Conservation (phyloP, 306 rosid species). For the Ammopiptanthus mongolicus region DNA sequence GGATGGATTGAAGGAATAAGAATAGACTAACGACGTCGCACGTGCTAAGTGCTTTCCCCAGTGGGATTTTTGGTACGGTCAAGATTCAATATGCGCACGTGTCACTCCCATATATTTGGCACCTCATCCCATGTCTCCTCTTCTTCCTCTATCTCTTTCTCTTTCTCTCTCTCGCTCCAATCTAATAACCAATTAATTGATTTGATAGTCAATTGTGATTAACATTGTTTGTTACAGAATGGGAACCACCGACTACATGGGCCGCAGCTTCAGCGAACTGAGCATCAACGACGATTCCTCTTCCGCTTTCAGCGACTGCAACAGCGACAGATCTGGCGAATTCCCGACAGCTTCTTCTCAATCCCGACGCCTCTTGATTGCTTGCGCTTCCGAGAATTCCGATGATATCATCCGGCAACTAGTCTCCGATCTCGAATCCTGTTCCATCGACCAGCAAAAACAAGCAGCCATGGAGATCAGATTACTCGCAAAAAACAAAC, state of each 20-base stretch:
- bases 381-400: conserved; percentile 66
- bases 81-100: conserved; percentile 33
- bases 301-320: conserved; percentile 84
- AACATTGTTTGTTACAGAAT: conserved; percentile 5
- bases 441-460: conserved; percentile 65
- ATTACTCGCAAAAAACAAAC: conserved; percentile 72
- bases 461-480: conserved; percentile 91
- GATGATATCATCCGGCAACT: conserved; percentile 58
- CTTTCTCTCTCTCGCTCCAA: background rate
- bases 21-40: conserved; percentile 12
- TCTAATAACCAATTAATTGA: background rate
- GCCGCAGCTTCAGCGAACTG: conserved; percentile 38
- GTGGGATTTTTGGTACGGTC: conserved; percentile 27
- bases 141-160: background rate
- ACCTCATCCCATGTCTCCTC: background rate
- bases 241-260: conserved; percentile 43
- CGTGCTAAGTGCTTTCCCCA: conserved; percentile 32
- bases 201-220: background rate
- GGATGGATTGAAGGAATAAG: too few relatives aligned
- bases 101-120: conserved; percentile 23
- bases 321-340: conserved; percentile 84
- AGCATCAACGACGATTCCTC: conserved; percentile 49
- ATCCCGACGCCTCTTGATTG: conserved; percentile 41
- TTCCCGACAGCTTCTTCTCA: conserved; percentile 50
- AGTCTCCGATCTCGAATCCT: conserved; percentile 47